Percentiles rank a stretch among this genome's conserved stretches.
These are phyloP conservation scores for Termitomyces sp. DNA, from an alignment of 768 basidiomycete genomes.

Conservation along the genomic window DNA sequence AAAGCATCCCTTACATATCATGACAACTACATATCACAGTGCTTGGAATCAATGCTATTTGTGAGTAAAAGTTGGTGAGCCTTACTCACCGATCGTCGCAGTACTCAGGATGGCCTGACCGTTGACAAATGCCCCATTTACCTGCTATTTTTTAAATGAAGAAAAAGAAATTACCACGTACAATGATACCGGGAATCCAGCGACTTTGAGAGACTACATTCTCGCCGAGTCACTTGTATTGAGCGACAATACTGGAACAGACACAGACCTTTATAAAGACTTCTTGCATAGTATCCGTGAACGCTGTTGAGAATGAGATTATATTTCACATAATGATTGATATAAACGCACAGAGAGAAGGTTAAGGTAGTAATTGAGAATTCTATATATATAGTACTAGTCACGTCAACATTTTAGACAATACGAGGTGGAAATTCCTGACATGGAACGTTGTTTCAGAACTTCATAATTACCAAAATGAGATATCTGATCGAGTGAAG, in stretches of 20 bases:
- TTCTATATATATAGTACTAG: constrained; percentile 1
- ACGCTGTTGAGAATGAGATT: background rate
- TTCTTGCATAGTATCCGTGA: constrained; percentile 3
- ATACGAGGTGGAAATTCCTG: background rate
- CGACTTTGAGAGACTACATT: background rate
- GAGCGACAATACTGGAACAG: background rate
- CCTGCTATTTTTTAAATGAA: no score
- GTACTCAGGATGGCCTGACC: background rate
- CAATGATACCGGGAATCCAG: background rate
- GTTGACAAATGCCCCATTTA: no score
- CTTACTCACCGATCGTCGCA: background rate
- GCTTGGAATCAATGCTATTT: background rate
- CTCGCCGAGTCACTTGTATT: background rate
- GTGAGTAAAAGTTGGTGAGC: background rate
- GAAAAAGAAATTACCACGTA: background rate
- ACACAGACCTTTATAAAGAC: background rate
- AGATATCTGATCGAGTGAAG: background rate
- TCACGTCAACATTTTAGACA: background rate
- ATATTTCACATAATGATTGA: background rate
- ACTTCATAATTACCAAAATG: constrained; percentile 1
- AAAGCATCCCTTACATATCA: background rate
- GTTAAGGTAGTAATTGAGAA: background rate
- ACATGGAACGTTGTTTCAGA: background rate
- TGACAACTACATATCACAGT: background rate
- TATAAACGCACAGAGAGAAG: constrained; percentile 4